Evolutionary conservation across 2,329 filamentous ascomycete genomes (phyloP).

Genomic region (Tolypocladium paradoxum): DNA sequence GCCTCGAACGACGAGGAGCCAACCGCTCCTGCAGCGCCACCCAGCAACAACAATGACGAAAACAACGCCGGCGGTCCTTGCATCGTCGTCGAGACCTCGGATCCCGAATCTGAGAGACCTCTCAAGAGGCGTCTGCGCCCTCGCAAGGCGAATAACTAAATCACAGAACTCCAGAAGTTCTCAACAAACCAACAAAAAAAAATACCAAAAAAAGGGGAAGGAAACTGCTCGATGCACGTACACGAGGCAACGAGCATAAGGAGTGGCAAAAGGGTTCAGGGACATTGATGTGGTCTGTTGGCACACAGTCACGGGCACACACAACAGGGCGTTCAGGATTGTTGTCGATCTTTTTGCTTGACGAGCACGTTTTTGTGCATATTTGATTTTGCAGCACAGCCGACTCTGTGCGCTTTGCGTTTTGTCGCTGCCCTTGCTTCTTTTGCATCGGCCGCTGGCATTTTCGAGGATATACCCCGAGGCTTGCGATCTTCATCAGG

Average conservation of each 20-base stretch:
- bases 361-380: not conserved
- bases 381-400: not conserved
- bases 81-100: not conserved
- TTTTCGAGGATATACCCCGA: not conserved
- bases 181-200: too few relatives aligned
- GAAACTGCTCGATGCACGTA: not conserved
- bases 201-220: not conserved
- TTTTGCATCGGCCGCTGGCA: not conserved
- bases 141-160: not conserved
- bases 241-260: not conserved
- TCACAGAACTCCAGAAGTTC: not conserved
- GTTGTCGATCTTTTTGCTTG: not conserved
- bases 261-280: not conserved
- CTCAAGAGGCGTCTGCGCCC: conserved; percentile 4
- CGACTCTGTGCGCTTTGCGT: not conserved
- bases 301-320: not conserved
- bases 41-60: not conserved
- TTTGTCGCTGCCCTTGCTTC: not conserved
- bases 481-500: not conserved
- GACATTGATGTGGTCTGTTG: not conserved
- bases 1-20: not conserved
- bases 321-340: not conserved
- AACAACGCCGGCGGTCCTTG: not conserved
- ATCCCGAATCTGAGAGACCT: not conserved
- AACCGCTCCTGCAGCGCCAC: not conserved